Evolutionary conservation across 805 yeast species (phyloP).

Genomic region (Wilhelminamyces savonicus): DNA sequence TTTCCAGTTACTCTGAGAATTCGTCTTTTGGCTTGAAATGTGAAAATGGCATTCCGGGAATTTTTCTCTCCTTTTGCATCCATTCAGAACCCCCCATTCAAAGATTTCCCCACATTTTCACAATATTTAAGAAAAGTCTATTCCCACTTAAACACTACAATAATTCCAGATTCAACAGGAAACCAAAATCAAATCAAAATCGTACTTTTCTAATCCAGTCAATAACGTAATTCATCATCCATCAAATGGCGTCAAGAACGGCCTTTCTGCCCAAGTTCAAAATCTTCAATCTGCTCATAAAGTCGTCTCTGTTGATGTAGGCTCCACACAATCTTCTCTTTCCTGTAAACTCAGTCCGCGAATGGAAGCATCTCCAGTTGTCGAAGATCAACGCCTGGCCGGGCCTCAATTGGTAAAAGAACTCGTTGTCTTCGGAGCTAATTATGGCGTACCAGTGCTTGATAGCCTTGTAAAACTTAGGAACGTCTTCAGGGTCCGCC

Average conservation of each 20-base stretch:
- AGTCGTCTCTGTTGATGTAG: slow-evolving; percentile 63
- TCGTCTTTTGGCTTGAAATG: no score
- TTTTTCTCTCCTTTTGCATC: no score
- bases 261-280: slow-evolving; percentile 43
- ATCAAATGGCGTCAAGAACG: slow-evolving; percentile 38
- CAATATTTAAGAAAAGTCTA: no score
- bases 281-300: slow-evolving; percentile 37
- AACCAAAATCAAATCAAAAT: no score
- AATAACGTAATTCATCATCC: no score
- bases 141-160: no score
- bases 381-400: slow-evolving; percentile 65
- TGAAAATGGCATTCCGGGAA: no score
- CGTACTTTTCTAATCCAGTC: no score
- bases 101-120: no score
- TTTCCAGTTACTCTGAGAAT: no score
- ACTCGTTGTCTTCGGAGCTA: slow-evolving; percentile 43
- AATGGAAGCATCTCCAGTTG: slow-evolving; percentile 69
- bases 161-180: no score
- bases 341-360: slow-evolving; percentile 61
- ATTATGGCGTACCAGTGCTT: slow-evolving; percentile 51
- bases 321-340: slow-evolving; percentile 70
- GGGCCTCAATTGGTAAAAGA: slow-evolving; percentile 51
- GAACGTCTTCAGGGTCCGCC: slow-evolving; percentile 44
- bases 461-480: slow-evolving; percentile 51
- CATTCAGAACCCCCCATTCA: no score